These are phyloP conservation scores for Salvia miltiorrhiza DNA, from an alignment of 257 asterid genomes.

Conservation along the genomic window DNA sequence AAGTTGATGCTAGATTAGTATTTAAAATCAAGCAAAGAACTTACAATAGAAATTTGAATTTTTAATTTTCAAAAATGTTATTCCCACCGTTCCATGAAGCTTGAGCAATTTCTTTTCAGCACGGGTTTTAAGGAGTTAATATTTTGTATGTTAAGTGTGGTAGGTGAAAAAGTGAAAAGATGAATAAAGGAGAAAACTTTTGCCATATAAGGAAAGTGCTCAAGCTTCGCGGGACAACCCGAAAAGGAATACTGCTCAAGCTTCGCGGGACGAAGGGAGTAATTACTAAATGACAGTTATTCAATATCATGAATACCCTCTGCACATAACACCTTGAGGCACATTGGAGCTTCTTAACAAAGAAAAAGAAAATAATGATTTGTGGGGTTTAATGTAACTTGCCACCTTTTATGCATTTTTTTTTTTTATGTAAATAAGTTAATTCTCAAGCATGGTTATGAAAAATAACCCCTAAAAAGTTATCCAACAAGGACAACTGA, in stretches of 20 bases:
- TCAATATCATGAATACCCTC: not conserved
- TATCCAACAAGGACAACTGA: not conserved
- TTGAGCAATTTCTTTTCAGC: too few relatives aligned
- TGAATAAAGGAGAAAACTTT: too few relatives aligned
- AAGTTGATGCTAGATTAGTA: constrained; percentile 20
- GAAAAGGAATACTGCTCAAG: too few relatives aligned
- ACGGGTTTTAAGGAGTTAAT: too few relatives aligned
- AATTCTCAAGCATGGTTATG: not conserved
- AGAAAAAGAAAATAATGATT: not conserved
- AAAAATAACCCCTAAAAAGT: not conserved
- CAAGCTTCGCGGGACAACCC: too few relatives aligned
- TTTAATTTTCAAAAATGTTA: not conserved
- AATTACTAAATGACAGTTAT: not conserved
- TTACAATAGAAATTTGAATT: not conserved
- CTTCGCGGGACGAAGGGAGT: too few relatives aligned
- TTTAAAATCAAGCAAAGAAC: constrained; percentile 7
- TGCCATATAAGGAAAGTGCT: too few relatives aligned
- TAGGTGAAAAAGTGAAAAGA: too few relatives aligned
- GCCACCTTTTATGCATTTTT: not conserved
- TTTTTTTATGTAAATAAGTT: not conserved
- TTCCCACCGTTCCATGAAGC: too few relatives aligned
- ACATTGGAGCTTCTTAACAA: not conserved
- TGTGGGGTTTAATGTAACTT: not conserved
- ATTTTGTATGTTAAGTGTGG: too few relatives aligned
- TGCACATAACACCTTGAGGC: not conserved